Conservation (phyloP, 2,329 filamentous ascomycete genomes). For the Lecanosticta acicola region DNA sequence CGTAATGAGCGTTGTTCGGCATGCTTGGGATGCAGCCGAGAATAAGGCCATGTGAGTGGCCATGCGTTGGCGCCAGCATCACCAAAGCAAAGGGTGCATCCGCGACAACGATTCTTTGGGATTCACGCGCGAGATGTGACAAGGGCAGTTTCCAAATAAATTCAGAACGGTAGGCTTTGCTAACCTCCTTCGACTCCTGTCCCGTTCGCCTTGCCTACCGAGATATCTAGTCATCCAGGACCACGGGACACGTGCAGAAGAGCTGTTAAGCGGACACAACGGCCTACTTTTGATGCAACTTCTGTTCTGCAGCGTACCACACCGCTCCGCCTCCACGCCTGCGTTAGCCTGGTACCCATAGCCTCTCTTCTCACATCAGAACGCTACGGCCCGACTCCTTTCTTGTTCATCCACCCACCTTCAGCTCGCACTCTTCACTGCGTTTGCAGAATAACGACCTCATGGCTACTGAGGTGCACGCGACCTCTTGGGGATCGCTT, state of each 20-base stretch:
- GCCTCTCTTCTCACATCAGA: slow-evolving; percentile 6
- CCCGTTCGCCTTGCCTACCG: slow-evolving; percentile 6
- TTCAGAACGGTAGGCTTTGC: slow-evolving; percentile 20
- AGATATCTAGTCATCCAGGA: slow-evolving; percentile 4
- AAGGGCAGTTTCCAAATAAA: slow-evolving; percentile 24
- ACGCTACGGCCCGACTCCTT: neutral
- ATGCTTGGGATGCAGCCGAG: slow-evolving; percentile 16
- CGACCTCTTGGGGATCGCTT: slow-evolving; percentile 12
- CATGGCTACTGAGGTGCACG: slow-evolving; percentile 14
- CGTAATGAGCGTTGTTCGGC: slow-evolving; percentile 18
- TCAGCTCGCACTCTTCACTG: neutral
- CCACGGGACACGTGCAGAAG: slow-evolving; percentile 12
- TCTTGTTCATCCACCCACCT: neutral
- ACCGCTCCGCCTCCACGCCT: slow-evolving; percentile 19
- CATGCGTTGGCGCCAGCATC: slow-evolving; percentile 24
- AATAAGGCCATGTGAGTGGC: slow-evolving; percentile 23
- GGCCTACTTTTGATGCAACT: slow-evolving; percentile 13
- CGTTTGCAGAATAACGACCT: slow-evolving; percentile 4
- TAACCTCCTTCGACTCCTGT: slow-evolving; percentile 12
- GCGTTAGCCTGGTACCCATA: slow-evolving; percentile 11
- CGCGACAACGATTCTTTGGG: slow-evolving; percentile 23
- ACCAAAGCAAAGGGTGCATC: slow-evolving; percentile 24
- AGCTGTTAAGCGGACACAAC: slow-evolving; percentile 15
- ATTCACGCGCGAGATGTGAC: slow-evolving; percentile 21
- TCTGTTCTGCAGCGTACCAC: slow-evolving; percentile 19